These are phyloP conservation scores for Ceratocystis diversiconidia DNA, from an alignment of 2,329 filamentous ascomycete species.

Conservation along the genomic window DNA sequence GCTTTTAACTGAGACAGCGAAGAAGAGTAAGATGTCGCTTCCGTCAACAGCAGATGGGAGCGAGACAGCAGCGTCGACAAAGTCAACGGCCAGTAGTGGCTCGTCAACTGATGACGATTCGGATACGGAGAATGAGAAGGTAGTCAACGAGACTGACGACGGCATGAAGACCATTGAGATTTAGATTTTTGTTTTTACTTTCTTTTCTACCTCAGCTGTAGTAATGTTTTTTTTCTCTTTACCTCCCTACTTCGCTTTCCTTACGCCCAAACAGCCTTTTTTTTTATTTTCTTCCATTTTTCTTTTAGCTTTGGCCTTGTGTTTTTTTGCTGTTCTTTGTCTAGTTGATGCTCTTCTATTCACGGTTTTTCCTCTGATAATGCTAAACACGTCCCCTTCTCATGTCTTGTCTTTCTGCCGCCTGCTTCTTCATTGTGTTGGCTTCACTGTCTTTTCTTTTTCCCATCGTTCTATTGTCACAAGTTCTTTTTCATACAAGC, in stretches of 20 bases:
- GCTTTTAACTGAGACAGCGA: conserved; percentile 26
- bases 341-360: not conserved
- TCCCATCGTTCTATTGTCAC: not conserved
- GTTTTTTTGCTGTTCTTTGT: not conserved
- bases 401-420: conserved; percentile 5
- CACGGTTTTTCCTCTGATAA: not conserved
- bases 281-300: not conserved
- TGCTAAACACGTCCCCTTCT: not conserved
- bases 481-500: not conserved
- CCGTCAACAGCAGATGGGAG: conserved; percentile 23
- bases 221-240: conserved; percentile 3
- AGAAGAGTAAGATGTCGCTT: conserved; percentile 27
- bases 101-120: conserved; percentile 24
- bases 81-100: conserved; percentile 21
- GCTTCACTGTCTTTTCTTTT: not conserved
- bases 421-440: too few relatives aligned
- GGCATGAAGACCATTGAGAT: conserved; percentile 51
- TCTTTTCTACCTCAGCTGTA: conserved; percentile 6
- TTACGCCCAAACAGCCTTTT: conserved; percentile 1
- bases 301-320: not conserved
- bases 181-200: conserved; percentile 24
- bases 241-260: not conserved
- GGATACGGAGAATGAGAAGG: conserved; percentile 28
- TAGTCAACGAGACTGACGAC: conserved; percentile 31
- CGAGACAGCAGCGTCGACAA: conserved; percentile 24